A percentile compares a stretch with the other conserved stretches of the same genome.
phyloP scores from a whole-genome alignment of 345 rosid genomes.

The Pugionium dolabratum region DNA sequence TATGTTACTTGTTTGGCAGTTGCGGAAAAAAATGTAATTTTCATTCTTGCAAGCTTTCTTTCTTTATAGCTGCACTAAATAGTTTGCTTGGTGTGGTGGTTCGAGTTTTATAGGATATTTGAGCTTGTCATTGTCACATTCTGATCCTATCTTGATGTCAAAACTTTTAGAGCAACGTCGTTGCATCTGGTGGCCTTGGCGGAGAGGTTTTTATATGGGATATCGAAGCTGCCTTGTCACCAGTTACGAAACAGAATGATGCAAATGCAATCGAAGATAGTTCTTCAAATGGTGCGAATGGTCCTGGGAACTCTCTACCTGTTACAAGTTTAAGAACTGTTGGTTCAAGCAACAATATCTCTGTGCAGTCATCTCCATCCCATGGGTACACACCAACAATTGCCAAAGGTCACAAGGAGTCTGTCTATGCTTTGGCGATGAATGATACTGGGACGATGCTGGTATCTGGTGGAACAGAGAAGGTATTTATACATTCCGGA shows the following conservation, averaged over 20 bases:
- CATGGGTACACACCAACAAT: constrained; percentile 75
- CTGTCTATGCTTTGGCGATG: constrained; percentile 98
- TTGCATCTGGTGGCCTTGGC: constrained; percentile 99
- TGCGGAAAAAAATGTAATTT: constrained; percentile 89
- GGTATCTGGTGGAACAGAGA: constrained; percentile 99
- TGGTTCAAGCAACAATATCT: constrained; percentile 80
- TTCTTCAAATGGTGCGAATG: constrained; percentile 58
- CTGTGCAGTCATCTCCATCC: constrained; percentile 65
- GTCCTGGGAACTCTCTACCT: constrained; percentile 58
- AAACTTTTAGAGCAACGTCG: constrained; percentile 83
- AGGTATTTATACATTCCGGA: constrained; percentile 52
- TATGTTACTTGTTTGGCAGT: constrained; percentile 94
- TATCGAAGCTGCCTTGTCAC: constrained; percentile 83
- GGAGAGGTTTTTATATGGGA: constrained; percentile 99
- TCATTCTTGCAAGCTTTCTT: constrained; percentile 32
- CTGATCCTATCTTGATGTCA: constrained; percentile 70
- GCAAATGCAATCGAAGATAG: constrained; percentile 68
- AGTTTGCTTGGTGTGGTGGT: constrained; percentile 12
- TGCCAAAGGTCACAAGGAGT: constrained; percentile 99
- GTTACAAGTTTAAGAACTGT: constrained; percentile 75
- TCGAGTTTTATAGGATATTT: constrained; percentile 5
- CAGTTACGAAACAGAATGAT: constrained; percentile 72
- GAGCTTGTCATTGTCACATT: constrained; percentile 41
- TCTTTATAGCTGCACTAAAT: constrained; percentile 17
- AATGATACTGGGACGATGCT: constrained; percentile 86